These are phyloP conservation scores for Echites panduratus DNA, from an alignment of 257 asterid genomes.

Conservation along the genomic window DNA sequence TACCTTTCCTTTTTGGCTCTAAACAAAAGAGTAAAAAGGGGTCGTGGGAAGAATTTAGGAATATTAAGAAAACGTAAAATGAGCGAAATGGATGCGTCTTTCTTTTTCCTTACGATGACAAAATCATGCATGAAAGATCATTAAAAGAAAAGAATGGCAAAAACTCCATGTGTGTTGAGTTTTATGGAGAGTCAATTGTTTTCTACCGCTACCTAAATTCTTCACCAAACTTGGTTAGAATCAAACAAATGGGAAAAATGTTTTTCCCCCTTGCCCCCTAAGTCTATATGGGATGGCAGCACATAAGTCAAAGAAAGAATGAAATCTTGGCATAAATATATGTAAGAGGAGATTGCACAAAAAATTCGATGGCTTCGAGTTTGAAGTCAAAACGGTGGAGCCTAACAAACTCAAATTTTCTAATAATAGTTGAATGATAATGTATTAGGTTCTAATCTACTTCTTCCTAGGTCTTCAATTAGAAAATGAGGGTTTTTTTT, in stretches of 20 bases:
- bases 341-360: background rate
- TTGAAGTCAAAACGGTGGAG: constrained; percentile 1
- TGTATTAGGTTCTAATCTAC: background rate
- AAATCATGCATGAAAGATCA: too few species aligned
- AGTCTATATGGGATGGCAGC: background rate
- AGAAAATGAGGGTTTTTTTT: background rate
- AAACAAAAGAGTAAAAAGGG: background rate
- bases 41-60: too few species aligned
- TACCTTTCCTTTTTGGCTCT: too few species aligned
- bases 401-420: background rate
- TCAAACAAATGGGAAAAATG: background rate
- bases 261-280: background rate
- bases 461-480: background rate
- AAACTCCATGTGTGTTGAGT: too few species aligned
- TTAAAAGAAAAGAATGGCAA: too few species aligned
- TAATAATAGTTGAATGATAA: background rate
- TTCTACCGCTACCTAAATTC: background rate
- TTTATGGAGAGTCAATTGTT: background rate
- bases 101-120: too few species aligned
- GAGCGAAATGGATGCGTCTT: too few species aligned
- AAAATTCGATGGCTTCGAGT: background rate
- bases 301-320: background rate
- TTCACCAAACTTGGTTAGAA: background rate
- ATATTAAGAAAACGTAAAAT: too few species aligned
- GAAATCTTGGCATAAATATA: background rate